Conservation (phyloP, 139 green algal species). For the Chlorella sp. region DNA sequence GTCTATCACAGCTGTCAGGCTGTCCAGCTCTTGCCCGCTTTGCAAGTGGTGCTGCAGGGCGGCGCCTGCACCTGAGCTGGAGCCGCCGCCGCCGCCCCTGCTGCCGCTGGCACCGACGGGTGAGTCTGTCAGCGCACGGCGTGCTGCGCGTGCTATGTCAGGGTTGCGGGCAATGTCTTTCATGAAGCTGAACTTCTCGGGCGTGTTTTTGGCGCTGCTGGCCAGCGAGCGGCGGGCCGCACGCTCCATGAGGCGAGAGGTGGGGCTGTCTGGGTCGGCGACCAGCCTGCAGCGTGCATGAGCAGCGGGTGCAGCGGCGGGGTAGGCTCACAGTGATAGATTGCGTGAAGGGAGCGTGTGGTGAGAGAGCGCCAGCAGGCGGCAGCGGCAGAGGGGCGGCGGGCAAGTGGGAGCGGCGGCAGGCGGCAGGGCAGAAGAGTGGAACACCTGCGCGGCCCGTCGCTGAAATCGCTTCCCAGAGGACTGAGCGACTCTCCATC, state of each 20-base stretch:
- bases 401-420: background rate
- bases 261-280: slow-evolving; percentile 41
- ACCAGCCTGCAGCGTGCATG: slow-evolving; percentile 20
- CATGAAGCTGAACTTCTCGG: slow-evolving; percentile 45
- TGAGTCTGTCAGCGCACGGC: slow-evolving; percentile 45
- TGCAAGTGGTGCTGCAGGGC: slow-evolving; percentile 28
- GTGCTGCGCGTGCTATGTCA: slow-evolving; percentile 42
- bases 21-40: slow-evolving; percentile 50
- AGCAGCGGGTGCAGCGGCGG: background rate
- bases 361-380: no score
- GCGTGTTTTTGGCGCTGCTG: background rate
- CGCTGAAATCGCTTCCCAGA: background rate
- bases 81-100: background rate
- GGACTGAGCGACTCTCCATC: background rate
- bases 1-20: slow-evolving; percentile 45
- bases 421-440: background rate
- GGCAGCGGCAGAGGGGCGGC: background rate
- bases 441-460: slow-evolving; percentile 5
- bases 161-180: slow-evolving; percentile 59
- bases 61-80: background rate
- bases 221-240: slow-evolving; percentile 32
- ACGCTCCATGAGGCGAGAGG: slow-evolving; percentile 33
- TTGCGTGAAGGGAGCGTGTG: no score
- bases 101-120: background rate
- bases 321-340: no score